Conservation (phyloP, 148 eudicot species). For the Dysphania ambrosioides region DNA sequence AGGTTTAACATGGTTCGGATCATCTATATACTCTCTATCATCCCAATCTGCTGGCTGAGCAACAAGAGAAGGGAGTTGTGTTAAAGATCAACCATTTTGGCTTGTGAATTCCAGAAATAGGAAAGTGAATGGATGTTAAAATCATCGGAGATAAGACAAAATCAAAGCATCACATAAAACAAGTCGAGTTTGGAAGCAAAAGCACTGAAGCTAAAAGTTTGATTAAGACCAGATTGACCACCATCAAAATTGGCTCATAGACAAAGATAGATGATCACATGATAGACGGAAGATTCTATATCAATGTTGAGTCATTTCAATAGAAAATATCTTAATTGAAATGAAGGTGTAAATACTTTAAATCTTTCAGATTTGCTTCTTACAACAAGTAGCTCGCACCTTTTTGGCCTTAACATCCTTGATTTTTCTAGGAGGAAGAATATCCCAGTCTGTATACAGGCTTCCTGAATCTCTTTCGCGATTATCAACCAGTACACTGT, state of each 20-base stretch:
- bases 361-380: neutral
- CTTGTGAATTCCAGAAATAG: no score
- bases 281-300: neutral
- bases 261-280: no score
- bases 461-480: slow-evolving; percentile 82
- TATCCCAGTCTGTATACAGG: slow-evolving; percentile 90
- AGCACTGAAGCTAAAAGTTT: no score
- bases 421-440: slow-evolving; percentile 80
- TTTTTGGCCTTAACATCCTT: slow-evolving; percentile 78
- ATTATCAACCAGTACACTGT: slow-evolving; percentile 74
- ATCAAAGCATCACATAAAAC: neutral
- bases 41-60: slow-evolving; percentile 45
- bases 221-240: no score
- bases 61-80: slow-evolving; percentile 3
- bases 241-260: neutral
- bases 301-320: neutral
- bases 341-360: no score
- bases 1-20: slow-evolving; percentile 41
- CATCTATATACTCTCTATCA: slow-evolving; percentile 42
- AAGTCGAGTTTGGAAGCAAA: neutral
- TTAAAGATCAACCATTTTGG: neutral
- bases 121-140: neutral
- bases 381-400: slow-evolving; percentile 30
- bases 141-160: neutral
- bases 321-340: neutral